phyloP scores from a whole-genome alignment of 2,329 filamentous ascomycete species.

The Ceratocystis variospora region DNA sequence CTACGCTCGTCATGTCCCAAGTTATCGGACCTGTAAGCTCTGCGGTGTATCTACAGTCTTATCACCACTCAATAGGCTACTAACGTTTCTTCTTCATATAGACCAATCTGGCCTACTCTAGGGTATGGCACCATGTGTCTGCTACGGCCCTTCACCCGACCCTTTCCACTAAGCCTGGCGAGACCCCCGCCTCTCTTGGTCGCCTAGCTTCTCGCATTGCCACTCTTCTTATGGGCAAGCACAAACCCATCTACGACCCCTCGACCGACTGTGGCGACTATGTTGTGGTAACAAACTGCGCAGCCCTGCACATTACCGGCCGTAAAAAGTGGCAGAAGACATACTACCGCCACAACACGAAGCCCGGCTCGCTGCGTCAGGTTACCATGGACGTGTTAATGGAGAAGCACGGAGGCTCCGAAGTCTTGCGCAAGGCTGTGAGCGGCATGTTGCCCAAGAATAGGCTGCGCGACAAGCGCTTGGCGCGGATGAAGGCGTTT shows the following conservation, averaged over 20 bases:
- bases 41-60: too few relatives aligned
- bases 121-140: slow-evolving; percentile 81
- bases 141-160: slow-evolving; percentile 52
- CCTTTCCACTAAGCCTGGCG: slow-evolving; percentile 42
- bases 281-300: slow-evolving; percentile 84
- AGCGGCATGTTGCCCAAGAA: slow-evolving; percentile 98
- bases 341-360: slow-evolving; percentile 89
- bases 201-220: slow-evolving; percentile 82
- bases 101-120: slow-evolving; percentile 93
- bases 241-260: slow-evolving; percentile 96
- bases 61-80: not conserved
- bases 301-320: slow-evolving; percentile 74
- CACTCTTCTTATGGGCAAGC: slow-evolving; percentile 85
- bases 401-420: slow-evolving; percentile 81
- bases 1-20: slow-evolving; percentile 52
- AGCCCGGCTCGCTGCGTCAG: slow-evolving; percentile 70
- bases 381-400: slow-evolving; percentile 94
- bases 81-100: slow-evolving; percentile 28
- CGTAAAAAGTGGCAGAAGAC: slow-evolving; percentile 88
- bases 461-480: slow-evolving; percentile 68
- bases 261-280: slow-evolving; percentile 99
- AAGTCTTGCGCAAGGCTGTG: slow-evolving; percentile 83
- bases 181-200: slow-evolving; percentile 67
- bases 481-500: slow-evolving; percentile 86
- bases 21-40: slow-evolving; percentile 55